These are phyloP conservation scores for Botrytis cinerea DNA, from an alignment of 2,329 filamentous ascomycete species.

Conservation along the genomic window DNA sequence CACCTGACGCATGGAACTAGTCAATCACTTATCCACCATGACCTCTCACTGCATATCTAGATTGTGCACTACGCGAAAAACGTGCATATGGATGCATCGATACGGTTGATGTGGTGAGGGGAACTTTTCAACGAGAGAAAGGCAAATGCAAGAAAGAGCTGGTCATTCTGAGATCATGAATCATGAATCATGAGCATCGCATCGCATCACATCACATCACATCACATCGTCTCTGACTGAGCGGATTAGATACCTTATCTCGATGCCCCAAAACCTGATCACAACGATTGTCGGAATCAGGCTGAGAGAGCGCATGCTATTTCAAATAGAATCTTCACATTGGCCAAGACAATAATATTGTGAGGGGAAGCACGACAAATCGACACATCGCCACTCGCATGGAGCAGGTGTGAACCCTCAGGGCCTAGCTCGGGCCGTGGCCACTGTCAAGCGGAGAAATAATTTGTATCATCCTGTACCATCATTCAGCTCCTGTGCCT, in stretches of 20 bases:
- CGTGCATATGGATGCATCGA: conserved; percentile 6
- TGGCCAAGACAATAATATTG: not conserved
- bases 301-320: not conserved
- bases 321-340: not conserved
- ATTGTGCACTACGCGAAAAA: not conserved
- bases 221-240: not conserved
- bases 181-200: not conserved
- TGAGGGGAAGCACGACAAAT: not conserved
- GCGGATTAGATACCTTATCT: not conserved
- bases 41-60: conserved; percentile 1
- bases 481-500: conserved; percentile 1
- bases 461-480: not conserved
- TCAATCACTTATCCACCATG: conserved; percentile 11
- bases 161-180: not conserved
- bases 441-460: conserved; percentile 13
- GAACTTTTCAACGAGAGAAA: not conserved
- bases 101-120: not conserved
- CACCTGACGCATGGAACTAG: conserved; percentile 8
- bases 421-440: conserved; percentile 11
- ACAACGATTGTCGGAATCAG: not conserved
- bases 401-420: conserved; percentile 1
- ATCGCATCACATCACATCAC: not conserved
- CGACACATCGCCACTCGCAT: not conserved
- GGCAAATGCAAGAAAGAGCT: not conserved
- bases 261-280: not conserved